phyloP scores from a whole-genome alignment of 192 early-diverging fungal genomes.

The Irineochytrium annulatum region DNA sequence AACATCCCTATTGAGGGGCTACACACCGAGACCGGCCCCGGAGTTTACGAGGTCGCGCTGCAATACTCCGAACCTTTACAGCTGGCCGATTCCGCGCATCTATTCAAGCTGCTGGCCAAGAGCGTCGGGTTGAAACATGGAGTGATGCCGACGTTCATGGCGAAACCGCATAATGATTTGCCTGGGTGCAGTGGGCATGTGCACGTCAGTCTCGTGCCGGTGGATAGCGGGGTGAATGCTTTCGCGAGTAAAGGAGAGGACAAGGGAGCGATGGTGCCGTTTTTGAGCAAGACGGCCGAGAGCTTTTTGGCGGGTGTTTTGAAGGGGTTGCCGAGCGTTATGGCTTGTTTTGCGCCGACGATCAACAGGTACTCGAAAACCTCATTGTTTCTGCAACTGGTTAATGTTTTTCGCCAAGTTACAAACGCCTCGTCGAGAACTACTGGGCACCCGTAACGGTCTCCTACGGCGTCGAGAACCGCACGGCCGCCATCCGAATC shows the following conservation, averaged over 20 bases:
- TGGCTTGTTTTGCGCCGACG: slow-evolving; percentile 71
- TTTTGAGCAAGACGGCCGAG: background rate
- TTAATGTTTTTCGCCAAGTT: slow-evolving; percentile 41
- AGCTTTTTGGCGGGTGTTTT: slow-evolving; percentile 3
- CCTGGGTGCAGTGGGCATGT: slow-evolving; percentile 81
- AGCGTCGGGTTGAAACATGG: slow-evolving; percentile 65
- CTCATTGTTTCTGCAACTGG: slow-evolving; percentile 15
- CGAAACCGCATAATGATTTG: slow-evolving; percentile 65
- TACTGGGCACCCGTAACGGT: slow-evolving; percentile 82
- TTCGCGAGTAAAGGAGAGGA: background rate
- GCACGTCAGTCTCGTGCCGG: slow-evolving; percentile 56
- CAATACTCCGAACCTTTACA: slow-evolving; percentile 56
- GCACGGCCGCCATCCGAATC: slow-evolving; percentile 66
- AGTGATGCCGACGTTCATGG: slow-evolving; percentile 79
- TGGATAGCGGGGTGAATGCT: background rate
- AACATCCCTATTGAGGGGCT: slow-evolving; percentile 67
- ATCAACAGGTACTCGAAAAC: slow-evolving; percentile 61
- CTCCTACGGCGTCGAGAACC: slow-evolving; percentile 74
- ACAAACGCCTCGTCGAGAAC: slow-evolving; percentile 78
- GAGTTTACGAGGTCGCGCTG: slow-evolving; percentile 77
- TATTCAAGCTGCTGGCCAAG: slow-evolving; percentile 75
- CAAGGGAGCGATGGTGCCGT: background rate
- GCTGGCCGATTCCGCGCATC: slow-evolving; percentile 65
- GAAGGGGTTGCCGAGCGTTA: slow-evolving; percentile 62
- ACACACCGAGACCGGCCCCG: slow-evolving; percentile 82